Conservation (phyloP, 164 flowering plant genomes). For the Tetracentron sinense region DNA sequence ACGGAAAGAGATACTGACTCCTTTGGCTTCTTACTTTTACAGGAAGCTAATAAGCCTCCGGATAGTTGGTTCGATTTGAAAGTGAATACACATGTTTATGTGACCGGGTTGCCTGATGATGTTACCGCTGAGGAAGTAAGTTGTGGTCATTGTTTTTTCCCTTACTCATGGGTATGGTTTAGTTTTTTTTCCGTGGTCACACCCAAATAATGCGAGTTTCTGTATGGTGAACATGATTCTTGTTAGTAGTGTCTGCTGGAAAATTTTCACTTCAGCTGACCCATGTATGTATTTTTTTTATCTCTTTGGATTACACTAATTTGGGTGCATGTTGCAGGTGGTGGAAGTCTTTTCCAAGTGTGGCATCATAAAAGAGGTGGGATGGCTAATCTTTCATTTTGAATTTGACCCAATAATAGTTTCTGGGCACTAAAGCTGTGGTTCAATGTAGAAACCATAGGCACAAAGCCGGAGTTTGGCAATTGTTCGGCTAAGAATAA, state of each 20-base stretch:
- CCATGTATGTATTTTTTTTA: neutral
- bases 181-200: neutral
- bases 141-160: constrained; percentile 8
- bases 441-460: no score
- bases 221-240: neutral
- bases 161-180: no score
- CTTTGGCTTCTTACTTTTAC: constrained; percentile 25
- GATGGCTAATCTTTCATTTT: neutral
- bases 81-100: constrained; percentile 95
- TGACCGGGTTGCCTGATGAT: constrained; percentile 95
- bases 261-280: neutral
- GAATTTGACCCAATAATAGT: no score
- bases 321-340: constrained; percentile 45
- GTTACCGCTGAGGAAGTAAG: constrained; percentile 88
- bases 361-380: constrained; percentile 93
- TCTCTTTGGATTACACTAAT: constrained; percentile 7
- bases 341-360: constrained; percentile 94
- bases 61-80: constrained; percentile 97
- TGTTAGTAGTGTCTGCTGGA: neutral
- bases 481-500: no score
- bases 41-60: constrained; percentile 97
- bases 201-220: neutral
- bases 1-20: constrained; percentile 15
- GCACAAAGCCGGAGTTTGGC: no score
- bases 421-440: no score